A percentile compares a stretch with the other conserved stretches of the same genome.
Conservation (phyloP, 768 basidiomycete genomes). For the Lactifluus rugatus region DNA sequence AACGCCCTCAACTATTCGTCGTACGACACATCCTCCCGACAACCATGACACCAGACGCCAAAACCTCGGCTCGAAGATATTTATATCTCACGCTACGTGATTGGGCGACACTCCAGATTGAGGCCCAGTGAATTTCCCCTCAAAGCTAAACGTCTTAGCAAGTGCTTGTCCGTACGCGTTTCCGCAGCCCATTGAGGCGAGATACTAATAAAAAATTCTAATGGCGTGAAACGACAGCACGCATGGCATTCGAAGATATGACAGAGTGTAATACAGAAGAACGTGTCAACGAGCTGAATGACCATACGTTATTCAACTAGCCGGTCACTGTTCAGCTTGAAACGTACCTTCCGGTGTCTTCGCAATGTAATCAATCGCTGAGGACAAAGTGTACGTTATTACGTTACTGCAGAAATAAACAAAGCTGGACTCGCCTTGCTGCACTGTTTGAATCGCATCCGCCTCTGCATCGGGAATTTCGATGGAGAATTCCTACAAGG, state of each 20-base stretch:
- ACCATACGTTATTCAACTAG: background rate
- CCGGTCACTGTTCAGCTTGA: background rate
- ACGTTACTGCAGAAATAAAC: conserved; percentile 14
- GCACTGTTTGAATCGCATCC: conserved; percentile 85
- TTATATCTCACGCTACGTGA: background rate
- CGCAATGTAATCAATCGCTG: conserved; percentile 91
- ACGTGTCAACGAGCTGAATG: conserved; percentile 9
- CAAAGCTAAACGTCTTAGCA: background rate
- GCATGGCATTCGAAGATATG: background rate
- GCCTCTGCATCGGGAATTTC: conserved; percentile 98
- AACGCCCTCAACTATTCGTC: no score
- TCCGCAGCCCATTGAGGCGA: background rate
- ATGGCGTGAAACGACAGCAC: background rate
- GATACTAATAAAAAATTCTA: background rate
- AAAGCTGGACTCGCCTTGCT: conserved; percentile 55
- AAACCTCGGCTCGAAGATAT: background rate
- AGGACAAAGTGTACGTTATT: background rate
- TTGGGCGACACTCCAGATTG: background rate
- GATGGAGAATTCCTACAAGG: conserved; percentile 79
- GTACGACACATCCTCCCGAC: background rate
- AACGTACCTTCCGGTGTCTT: conserved; percentile 78
- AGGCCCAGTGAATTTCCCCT: background rate
- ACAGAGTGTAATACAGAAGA: background rate
- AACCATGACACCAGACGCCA: background rate
- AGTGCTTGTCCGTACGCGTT: background rate